These are phyloP conservation scores for Fonsecaea multimorphosa DNA, from an alignment of 2,329 filamentous ascomycete genomes.

Conservation along the genomic window DNA sequence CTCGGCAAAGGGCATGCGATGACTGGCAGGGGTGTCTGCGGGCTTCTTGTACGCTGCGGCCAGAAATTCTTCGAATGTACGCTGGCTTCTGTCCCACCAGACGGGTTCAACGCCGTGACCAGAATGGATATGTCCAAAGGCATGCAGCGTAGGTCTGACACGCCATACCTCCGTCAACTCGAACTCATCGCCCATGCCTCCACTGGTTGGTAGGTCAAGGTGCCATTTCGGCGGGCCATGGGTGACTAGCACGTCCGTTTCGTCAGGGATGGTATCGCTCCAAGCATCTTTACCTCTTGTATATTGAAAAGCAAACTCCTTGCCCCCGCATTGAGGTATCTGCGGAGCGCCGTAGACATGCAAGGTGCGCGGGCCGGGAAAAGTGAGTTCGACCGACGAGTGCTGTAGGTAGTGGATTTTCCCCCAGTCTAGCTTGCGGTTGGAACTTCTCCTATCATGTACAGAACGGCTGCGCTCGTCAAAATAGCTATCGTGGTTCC, in stretches of 20 bases:
- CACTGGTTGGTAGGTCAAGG: constrained; percentile 58
- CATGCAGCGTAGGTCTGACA: constrained; percentile 74
- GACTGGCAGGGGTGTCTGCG: constrained; percentile 37
- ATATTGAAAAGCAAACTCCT: constrained; percentile 80
- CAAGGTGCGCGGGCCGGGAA: constrained; percentile 64
- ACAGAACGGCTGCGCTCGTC: constrained; percentile 68
- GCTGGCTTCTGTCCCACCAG: constrained; percentile 77
- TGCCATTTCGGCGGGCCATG: constrained; percentile 80
- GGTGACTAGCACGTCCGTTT: constrained; percentile 80
- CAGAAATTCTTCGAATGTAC: constrained; percentile 70
- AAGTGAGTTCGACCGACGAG: constrained; percentile 66
- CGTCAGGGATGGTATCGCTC: constrained; percentile 70
- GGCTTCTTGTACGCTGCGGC: constrained; percentile 43
- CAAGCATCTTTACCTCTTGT: constrained; percentile 69
- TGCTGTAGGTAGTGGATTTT: constrained; percentile 78
- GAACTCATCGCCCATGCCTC: constrained; percentile 71
- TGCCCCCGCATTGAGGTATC: constrained; percentile 75
- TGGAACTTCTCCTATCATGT: constrained; percentile 59
- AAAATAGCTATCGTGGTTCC: constrained; percentile 89
- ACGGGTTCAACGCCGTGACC: constrained; percentile 72
- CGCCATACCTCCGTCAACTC: constrained; percentile 76
- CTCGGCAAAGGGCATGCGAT: constrained; percentile 45
- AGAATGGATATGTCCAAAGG: constrained; percentile 86
- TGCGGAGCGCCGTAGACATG: constrained; percentile 82
- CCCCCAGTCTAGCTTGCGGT: constrained; percentile 67